phyloP scores from a whole-genome alignment of 306 rosid genomes.

The Quercus dentata region DNA sequence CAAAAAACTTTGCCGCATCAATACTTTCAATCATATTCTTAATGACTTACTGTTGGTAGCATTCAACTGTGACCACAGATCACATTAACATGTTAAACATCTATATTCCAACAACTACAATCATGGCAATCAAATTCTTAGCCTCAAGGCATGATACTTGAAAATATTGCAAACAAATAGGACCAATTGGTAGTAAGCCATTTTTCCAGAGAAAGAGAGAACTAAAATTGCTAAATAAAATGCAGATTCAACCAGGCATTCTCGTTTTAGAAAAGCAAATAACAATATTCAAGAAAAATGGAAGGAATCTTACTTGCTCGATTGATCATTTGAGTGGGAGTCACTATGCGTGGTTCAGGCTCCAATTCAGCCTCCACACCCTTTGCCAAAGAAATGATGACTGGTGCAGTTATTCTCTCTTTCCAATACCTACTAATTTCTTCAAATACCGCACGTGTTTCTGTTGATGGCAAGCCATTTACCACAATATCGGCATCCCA shows the following conservation, averaged over 20 bases:
- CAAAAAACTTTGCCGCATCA: no score
- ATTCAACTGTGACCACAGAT: no score
- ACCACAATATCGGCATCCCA: slow-evolving; percentile 97
- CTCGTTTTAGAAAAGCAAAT: not conserved
- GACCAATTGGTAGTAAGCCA: not conserved
- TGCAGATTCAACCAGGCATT: not conserved
- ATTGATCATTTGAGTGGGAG: slow-evolving; percentile 86
- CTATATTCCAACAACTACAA: no score
- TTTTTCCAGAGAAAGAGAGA: not conserved
- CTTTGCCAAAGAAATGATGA: slow-evolving; percentile 82
- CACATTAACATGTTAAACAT: no score
- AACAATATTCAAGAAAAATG: slow-evolving; percentile 3
- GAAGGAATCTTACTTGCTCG: slow-evolving; percentile 67
- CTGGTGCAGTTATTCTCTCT: slow-evolving; percentile 76
- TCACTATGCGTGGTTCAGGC: slow-evolving; percentile 70
- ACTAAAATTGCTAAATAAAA: not conserved
- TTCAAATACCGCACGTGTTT: slow-evolving; percentile 66
- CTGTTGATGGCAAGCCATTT: slow-evolving; percentile 91
- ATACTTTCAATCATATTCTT: no score
- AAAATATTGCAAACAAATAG: no score
- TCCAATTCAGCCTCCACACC: slow-evolving; percentile 93
- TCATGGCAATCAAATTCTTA: no score
- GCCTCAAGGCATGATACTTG: no score
- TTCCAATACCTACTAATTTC: slow-evolving; percentile 87
- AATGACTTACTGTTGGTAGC: no score